Percentiles rank a stretch among this genome's conserved stretches.
phyloP scores from a whole-genome alignment of 148 eudicot genomes.

The Vaccinium macrocarpon region DNA sequence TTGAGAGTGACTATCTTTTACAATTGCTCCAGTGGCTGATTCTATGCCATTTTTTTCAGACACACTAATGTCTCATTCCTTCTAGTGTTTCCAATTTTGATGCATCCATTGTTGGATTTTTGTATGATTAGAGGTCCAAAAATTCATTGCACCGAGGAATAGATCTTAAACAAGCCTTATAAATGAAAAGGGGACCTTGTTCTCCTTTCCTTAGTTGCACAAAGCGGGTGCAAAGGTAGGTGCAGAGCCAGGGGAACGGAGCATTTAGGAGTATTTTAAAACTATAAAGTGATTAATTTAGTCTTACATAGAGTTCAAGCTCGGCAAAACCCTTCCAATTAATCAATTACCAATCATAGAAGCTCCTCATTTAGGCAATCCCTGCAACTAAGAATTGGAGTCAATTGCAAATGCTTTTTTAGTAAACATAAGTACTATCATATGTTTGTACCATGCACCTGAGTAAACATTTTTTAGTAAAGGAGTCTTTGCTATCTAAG shows the following conservation, averaged over 20 bases:
- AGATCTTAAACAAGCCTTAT: background rate
- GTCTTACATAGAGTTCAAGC: background rate
- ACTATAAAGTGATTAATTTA: background rate
- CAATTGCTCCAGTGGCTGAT: constrained; percentile 8
- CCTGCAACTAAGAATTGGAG: background rate
- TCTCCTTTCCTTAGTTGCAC: background rate
- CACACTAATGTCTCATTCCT: background rate
- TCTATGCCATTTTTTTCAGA: background rate
- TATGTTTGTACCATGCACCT: background rate
- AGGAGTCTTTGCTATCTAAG: background rate
- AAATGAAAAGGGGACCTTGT: background rate
- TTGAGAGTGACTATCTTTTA: background rate
- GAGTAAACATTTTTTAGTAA: background rate
- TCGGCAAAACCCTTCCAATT: background rate
- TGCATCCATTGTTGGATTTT: background rate
- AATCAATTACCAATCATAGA: background rate
- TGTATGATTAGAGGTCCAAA: background rate
- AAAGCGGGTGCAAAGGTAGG: background rate
- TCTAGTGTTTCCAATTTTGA: background rate
- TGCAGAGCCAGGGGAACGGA: background rate
- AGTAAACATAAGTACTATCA: background rate
- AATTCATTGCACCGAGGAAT: background rate
- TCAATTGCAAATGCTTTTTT: background rate
- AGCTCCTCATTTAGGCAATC: background rate
- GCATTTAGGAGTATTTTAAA: background rate